These are phyloP conservation scores for Strobilomyces confusus DNA, from an alignment of 768 basidiomycete species.

Conservation along the genomic window DNA sequence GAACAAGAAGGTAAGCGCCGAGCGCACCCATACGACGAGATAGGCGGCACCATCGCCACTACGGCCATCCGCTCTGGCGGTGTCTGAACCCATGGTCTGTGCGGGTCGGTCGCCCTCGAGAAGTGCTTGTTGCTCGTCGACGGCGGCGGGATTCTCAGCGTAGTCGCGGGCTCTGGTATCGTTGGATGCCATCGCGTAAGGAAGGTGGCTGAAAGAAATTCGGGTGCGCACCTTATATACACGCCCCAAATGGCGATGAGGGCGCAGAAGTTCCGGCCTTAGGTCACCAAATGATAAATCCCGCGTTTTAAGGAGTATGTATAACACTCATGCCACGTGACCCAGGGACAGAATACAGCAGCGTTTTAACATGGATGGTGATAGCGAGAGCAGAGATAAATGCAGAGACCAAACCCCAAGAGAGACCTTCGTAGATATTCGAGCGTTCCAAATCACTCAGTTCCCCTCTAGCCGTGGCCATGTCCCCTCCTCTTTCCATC, in stretches of 20 bases:
- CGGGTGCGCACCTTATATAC: background rate
- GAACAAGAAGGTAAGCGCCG: background rate
- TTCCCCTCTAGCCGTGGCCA: slow-evolving; percentile 28
- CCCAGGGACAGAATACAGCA: slow-evolving; percentile 25
- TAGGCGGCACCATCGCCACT: slow-evolving; percentile 35
- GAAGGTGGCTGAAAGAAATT: background rate
- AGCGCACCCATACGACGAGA: slow-evolving; percentile 36
- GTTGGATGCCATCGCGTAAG: slow-evolving; percentile 1
- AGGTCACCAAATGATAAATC: too few species aligned
- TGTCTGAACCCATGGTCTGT: slow-evolving; percentile 24
- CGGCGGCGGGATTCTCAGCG: background rate
- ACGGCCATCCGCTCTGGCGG: slow-evolving; percentile 35
- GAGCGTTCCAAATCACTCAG: slow-evolving; percentile 1
- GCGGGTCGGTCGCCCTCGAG: slow-evolving; percentile 3
- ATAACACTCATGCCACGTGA: too few species aligned
- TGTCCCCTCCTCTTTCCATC: slow-evolving; percentile 71
- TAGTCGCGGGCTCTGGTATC: background rate
- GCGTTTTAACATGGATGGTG: background rate
- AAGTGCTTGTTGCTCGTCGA: slow-evolving; percentile 16
- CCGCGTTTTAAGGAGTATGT: too few species aligned
- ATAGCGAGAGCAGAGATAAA: slow-evolving; percentile 10
- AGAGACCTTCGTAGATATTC: slow-evolving; percentile 14
- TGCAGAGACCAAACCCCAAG: slow-evolving; percentile 17
- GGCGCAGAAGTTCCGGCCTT: too few species aligned
- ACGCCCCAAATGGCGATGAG: background rate